phyloP scores from a whole-genome alignment of 2,329 filamentous ascomycete genomes.

The Aspergillus fumigatiaffinis region DNA sequence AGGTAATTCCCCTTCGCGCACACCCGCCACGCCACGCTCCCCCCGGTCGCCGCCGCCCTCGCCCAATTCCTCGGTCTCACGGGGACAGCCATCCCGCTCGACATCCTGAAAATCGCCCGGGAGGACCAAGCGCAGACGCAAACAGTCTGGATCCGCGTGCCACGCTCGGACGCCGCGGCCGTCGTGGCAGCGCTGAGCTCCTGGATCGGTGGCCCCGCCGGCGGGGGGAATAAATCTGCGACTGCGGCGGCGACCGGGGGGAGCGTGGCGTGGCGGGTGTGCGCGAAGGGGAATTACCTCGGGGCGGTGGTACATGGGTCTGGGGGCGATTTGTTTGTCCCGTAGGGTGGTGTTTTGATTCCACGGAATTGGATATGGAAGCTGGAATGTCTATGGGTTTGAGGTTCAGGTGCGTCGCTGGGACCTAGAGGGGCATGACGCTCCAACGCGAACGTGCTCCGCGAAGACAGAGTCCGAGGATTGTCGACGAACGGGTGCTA shows the following conservation, averaged over 20 bases:
- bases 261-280: constrained; percentile 37
- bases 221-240: background rate
- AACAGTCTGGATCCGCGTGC: constrained; percentile 42
- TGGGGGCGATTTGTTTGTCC: constrained; percentile 32
- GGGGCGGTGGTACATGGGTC: constrained; percentile 32
- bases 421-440: no score
- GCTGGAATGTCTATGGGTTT: no score
- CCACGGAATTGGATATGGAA: background rate
- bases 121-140: constrained; percentile 1
- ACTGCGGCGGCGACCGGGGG: constrained; percentile 7
- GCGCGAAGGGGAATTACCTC: constrained; percentile 36
- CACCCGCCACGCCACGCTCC: constrained; percentile 36
- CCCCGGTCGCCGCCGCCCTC: constrained; percentile 39
- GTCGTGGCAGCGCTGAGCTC: constrained; percentile 45
- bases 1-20: constrained; percentile 37
- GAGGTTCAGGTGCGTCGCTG: no score
- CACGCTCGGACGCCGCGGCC: constrained; percentile 41
- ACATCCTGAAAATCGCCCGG: constrained; percentile 40
- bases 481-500: background rate
- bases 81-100: constrained; percentile 45
- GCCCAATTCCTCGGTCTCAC: constrained; percentile 46
- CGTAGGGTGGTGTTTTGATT: constrained; percentile 8
- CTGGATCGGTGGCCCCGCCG: constrained; percentile 36
- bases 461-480: background rate
- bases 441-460: no score